phyloP scores from a whole-genome alignment of 2,329 filamentous ascomycete genomes.

The Paecilomyces variotii region DNA sequence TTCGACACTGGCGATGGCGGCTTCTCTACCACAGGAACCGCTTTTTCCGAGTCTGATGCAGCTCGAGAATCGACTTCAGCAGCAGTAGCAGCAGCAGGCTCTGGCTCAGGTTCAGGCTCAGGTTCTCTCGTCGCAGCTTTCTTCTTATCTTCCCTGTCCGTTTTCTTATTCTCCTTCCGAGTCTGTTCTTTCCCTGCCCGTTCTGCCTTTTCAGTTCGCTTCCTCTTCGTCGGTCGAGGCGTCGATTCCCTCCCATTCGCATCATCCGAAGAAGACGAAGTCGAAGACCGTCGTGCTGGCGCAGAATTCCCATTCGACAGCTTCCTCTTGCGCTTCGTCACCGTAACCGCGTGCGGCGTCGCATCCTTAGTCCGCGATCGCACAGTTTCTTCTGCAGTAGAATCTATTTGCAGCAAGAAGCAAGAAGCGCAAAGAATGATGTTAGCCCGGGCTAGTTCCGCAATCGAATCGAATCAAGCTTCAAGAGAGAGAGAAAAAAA shows the following conservation, averaged over 20 bases:
- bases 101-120: not conserved
- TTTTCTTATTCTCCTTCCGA: conserved; percentile 7
- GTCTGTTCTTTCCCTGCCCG: conserved; percentile 4
- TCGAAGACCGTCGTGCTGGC: not conserved
- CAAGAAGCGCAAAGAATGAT: not conserved
- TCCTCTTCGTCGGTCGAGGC: conserved; percentile 19
- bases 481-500: not conserved
- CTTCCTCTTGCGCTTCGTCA: conserved; percentile 9
- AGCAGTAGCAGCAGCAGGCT: not conserved
- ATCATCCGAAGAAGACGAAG: not conserved
- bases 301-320: conserved; percentile 1
- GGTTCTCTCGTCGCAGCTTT: conserved; percentile 1
- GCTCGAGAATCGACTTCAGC: not conserved
- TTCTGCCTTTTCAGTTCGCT: conserved; percentile 12
- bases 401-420: not conserved
- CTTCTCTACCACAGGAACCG: not conserved
- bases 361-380: not conserved
- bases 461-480: not conserved
- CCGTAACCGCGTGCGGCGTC: not conserved
- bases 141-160: conserved; percentile 1
- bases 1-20: not conserved
- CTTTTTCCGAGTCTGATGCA: not conserved
- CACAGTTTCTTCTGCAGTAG: not conserved
- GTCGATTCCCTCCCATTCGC: conserved; percentile 3
- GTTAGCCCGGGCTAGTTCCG: not conserved